Percentiles rank a stretch among this genome's conserved stretches.
These are phyloP conservation scores for Penicillium turbatum DNA, from an alignment of 495 filamentous ascomycete species.

Conservation along the genomic window DNA sequence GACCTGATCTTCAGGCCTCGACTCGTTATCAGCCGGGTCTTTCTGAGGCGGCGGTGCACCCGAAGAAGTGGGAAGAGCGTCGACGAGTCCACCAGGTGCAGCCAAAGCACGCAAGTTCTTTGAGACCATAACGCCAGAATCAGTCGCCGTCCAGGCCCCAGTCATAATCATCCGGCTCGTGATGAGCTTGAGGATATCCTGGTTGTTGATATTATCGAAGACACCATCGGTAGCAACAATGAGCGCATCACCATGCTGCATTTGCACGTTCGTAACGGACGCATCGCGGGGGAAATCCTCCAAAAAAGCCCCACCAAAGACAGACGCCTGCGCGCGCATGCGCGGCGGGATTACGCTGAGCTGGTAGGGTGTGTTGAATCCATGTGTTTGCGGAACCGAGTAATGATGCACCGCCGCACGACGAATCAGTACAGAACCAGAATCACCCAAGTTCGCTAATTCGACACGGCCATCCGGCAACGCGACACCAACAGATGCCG, in stretches of 20 bases:
- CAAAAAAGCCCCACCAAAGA: constrained; percentile 77
- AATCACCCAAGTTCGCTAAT: constrained; percentile 95
- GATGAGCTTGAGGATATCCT: constrained; percentile 77
- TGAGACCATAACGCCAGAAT: constrained; percentile 53
- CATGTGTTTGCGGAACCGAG: constrained; percentile 86
- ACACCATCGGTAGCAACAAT: constrained; percentile 92
- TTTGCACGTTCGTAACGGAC: constrained; percentile 63
- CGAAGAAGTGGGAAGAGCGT: constrained; percentile 20
- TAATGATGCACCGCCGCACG: constrained; percentile 76
- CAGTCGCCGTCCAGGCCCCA: constrained; percentile 67
- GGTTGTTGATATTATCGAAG: constrained; percentile 92
- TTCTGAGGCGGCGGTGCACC: constrained; percentile 17
- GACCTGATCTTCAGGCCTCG: constrained; percentile 14
- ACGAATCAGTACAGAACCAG: constrained; percentile 84
- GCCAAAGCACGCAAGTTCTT: constrained; percentile 52
- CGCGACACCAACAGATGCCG: constrained; percentile 77
- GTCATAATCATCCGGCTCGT: constrained; percentile 66
- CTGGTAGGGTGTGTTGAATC: constrained; percentile 96
- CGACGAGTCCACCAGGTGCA: constrained; percentile 35
- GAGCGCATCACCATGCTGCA: constrained; percentile 87
- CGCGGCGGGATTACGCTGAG: constrained; percentile 80
- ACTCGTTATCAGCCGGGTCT: constrained; percentile 1
- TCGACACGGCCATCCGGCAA: constrained; percentile 66
- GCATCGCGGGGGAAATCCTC: constrained; percentile 82
- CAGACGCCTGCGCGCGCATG: constrained; percentile 66